phyloP scores from a whole-genome alignment of 768 basidiomycete species.

The Daedaleopsis sinensis region DNA sequence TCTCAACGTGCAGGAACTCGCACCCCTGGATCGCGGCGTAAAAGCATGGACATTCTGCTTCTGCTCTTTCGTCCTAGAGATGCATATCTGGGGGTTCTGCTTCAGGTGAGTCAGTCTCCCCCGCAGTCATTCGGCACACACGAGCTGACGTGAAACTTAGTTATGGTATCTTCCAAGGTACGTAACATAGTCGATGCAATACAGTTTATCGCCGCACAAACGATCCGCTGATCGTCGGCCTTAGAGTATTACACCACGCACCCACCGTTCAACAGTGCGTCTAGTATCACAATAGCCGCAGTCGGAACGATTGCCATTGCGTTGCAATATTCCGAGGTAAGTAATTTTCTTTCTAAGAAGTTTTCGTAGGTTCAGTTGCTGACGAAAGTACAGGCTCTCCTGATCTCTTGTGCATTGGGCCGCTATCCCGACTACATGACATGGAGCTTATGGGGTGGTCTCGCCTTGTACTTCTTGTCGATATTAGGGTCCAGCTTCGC shows the following conservation, averaged over 20 bases:
- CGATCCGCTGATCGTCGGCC: background rate
- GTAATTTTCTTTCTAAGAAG: background rate
- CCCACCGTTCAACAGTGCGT: slow-evolving; percentile 21
- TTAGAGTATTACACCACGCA: slow-evolving; percentile 26
- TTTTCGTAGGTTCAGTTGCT: background rate
- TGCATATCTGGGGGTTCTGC: slow-evolving; percentile 27
- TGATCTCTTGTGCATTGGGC: slow-evolving; percentile 20
- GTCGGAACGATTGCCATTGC: slow-evolving; percentile 26
- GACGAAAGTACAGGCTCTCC: slow-evolving; percentile 6
- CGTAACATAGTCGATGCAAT: background rate
- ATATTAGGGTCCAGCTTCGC: slow-evolving; percentile 27
- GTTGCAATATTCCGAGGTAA: slow-evolving; percentile 25
- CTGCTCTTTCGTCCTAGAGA: slow-evolving; percentile 25
- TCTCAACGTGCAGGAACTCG: slow-evolving; percentile 25
- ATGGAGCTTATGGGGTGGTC: slow-evolving; percentile 20
- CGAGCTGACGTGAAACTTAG: background rate
- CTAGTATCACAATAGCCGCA: slow-evolving; percentile 21
- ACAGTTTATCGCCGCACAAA: background rate
- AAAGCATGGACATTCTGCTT: slow-evolving; percentile 29
- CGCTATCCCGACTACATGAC: slow-evolving; percentile 25
- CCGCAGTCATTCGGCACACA: background rate
- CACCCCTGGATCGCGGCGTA: slow-evolving; percentile 23
- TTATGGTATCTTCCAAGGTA: slow-evolving; percentile 30
- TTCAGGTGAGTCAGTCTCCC: slow-evolving; percentile 23
- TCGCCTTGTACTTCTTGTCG: slow-evolving; percentile 17